Evolutionary conservation across 305 asterid species (phyloP), one percentile per base, ranked within the genome.

Genomic region (Fraxinus sp.): DNA sequence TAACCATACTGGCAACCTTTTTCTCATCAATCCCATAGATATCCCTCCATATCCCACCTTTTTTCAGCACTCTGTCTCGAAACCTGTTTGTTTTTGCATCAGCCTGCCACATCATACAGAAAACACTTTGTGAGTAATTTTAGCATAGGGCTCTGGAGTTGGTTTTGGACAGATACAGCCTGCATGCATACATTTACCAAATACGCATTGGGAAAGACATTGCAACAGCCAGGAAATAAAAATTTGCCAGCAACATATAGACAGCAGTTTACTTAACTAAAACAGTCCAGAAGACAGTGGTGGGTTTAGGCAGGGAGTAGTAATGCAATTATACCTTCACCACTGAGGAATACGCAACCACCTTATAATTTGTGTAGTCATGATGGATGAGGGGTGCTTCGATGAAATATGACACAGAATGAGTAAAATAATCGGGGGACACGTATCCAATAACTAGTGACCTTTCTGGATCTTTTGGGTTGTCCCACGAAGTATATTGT

Each of bases 351-450:
- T 95, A 97, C 78, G 90, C 93, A 86, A 95, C 98, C 90, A 95
- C 98, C 87, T 92, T 95, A 87, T 91, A 95, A 87, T 89, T 91
- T 82, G 88, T 82, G 81, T 88, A 90, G 87, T 97, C 95, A 80
- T 97, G 98, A 89, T 92, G 90, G 77, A 88, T 81, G 62, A 97
- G 94, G 9, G 99, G 98, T 20, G 98, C 97, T 87, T 95, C 99
- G 39, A 97, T 89, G 88, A 93, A 97, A 89, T 97, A 97, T 64
- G 99, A 97, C 41, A 97, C 98, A 26, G 98, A 97, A 84, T 97
- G 99, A 83, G 98, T 97, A 86, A 97, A 97, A 88, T 93, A 97
- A 94, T 97, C 99, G 35, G 99, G 99, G 86, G 99, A 97, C 80
- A 97, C 98, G 78, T 97, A 97, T 94, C 98, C 99, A 78, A 97